phyloP scores from a whole-genome alignment of 169 alveolate genomes.

The Miamiensis avidus region DNA sequence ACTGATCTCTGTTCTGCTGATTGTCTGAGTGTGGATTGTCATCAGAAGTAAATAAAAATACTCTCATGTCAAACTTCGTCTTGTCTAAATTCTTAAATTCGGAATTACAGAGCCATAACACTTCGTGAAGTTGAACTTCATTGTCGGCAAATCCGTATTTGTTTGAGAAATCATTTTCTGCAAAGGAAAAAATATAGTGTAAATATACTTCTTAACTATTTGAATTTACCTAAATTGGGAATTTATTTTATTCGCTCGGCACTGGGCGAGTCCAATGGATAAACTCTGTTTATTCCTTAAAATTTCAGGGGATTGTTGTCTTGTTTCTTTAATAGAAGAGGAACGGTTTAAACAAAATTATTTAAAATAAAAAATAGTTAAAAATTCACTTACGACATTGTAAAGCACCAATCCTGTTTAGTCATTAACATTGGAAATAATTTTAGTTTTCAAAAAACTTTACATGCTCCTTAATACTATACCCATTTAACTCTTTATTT shows the following conservation, averaged over 20 bases:
- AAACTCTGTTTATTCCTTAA: conserved; percentile 56
- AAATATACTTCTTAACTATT: too few relatives aligned
- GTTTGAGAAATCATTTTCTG: conserved; percentile 29
- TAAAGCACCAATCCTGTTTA: conserved; percentile 77
- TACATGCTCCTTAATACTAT: conserved; percentile 42
- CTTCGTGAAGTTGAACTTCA: conserved; percentile 61
- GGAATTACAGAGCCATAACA: conserved; percentile 78
- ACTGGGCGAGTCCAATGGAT: conserved; percentile 64
- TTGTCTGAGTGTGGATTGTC: conserved; percentile 78
- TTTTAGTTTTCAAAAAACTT: conserved; percentile 82
- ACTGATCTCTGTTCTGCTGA: conserved; percentile 48
- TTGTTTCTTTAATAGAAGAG: conserved; percentile 12
- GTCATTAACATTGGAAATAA: conserved; percentile 82
- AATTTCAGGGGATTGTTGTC: conserved; percentile 62
- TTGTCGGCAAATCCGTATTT: conserved; percentile 38
- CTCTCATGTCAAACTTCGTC: conserved; percentile 67
- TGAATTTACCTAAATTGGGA: conserved; percentile 28
- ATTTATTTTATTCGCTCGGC: conserved; percentile 65
- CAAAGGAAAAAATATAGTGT: too few relatives aligned
- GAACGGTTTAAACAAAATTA: too few relatives aligned
- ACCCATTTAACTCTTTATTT: conserved; percentile 24
- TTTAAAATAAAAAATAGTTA: not conserved
- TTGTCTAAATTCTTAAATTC: conserved; percentile 64
- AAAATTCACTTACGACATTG: conserved; percentile 53
- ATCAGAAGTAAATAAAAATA: conserved; percentile 85